Conservation (phyloP, 2,329 filamentous ascomycete genomes). For the Colletotrichum limetticola region DNA sequence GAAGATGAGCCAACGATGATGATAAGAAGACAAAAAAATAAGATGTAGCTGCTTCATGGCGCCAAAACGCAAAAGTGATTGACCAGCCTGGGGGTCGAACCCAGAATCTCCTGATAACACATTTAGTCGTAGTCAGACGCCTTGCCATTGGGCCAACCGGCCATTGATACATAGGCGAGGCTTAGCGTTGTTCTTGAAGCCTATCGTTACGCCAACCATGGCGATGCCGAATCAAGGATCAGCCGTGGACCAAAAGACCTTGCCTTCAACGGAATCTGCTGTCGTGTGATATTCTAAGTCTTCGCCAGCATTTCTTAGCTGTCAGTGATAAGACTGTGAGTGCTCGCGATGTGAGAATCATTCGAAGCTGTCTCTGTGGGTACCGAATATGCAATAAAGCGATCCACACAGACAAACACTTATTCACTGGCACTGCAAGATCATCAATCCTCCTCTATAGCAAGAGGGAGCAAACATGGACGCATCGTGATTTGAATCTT, state of each 20-base stretch:
- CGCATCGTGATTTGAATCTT: background rate
- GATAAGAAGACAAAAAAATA: background rate
- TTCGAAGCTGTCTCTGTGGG: background rate
- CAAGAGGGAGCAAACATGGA: background rate
- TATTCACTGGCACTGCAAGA: background rate
- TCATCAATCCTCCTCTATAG: background rate
- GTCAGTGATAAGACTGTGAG: background rate
- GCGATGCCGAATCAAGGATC: background rate
- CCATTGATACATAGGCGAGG: background rate
- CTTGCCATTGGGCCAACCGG: slow-evolving; percentile 52
- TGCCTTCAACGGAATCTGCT: background rate
- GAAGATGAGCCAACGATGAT: background rate
- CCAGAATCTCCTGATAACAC: slow-evolving; percentile 35
- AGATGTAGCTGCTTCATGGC: fast-evolving
- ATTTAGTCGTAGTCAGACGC: slow-evolving; percentile 52
- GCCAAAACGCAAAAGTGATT: background rate
- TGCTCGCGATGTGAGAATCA: background rate
- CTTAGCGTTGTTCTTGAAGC: too few species aligned
- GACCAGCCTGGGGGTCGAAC: slow-evolving; percentile 36
- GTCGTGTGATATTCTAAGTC: background rate
- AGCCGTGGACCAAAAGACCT: too few species aligned
- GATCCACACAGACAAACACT: slow-evolving; percentile 4
- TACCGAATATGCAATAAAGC: slow-evolving; percentile 30
- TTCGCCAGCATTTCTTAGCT: background rate
- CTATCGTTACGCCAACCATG: fast-evolving